Evolutionary conservation across 75 land plant species (phyloP).

Genomic region (Pinus taeda): DNA sequence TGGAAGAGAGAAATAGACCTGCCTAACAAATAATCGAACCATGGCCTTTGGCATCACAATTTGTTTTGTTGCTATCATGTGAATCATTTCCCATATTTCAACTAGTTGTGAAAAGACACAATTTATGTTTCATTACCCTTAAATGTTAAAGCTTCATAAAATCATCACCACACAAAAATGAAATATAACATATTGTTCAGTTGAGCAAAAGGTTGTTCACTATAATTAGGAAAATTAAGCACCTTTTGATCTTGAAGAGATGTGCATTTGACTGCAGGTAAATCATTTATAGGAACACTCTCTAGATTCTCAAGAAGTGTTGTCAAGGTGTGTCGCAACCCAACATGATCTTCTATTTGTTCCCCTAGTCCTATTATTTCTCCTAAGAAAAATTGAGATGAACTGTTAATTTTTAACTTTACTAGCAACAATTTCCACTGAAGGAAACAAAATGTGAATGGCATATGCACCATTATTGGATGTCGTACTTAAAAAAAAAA

Average conservation of each 20-base stretch:
- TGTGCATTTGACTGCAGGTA: conserved; percentile 92
- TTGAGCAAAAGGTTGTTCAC: too few species aligned
- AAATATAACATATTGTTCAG: too few species aligned
- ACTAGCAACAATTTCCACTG: too few species aligned
- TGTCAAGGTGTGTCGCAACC: conserved; percentile 88
- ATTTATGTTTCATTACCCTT: too few species aligned
- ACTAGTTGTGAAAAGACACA: too few species aligned
- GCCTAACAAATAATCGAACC: conserved; percentile 94
- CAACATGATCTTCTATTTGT: conserved; percentile 91
- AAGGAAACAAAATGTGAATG: too few species aligned
- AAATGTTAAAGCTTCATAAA: too few species aligned
- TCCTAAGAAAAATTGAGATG: conserved; percentile 28
- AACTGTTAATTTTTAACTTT: too few species aligned
- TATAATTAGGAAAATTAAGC: not conserved
- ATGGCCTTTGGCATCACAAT: conserved; percentile 97
- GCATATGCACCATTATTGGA: too few species aligned
- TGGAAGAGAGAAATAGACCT: conserved; percentile 86
- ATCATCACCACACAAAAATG: too few species aligned
- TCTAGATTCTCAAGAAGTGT: conserved; percentile 97
- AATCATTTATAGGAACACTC: conserved; percentile 98
- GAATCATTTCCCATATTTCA: too few species aligned
- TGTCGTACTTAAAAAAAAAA: too few species aligned
- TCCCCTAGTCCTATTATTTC: conserved; percentile 98
- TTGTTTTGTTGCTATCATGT: conserved; percentile 48
- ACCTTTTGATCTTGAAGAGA: conserved; percentile 98